These are phyloP conservation scores for Arctium minus DNA, from an alignment of 129 eudicot genomes.

Conservation along the genomic window DNA sequence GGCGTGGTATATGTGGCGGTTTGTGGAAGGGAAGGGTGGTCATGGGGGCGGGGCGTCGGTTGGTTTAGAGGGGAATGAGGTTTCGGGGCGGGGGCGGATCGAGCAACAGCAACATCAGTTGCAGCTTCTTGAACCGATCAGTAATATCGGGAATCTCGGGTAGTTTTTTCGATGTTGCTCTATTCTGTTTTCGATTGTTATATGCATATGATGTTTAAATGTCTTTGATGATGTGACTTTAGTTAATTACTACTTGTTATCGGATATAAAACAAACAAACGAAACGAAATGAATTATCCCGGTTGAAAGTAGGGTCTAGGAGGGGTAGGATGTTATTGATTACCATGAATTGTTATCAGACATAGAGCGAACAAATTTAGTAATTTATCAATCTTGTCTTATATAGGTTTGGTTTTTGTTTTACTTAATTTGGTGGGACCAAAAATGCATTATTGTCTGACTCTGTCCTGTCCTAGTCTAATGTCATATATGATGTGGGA, in stretches of 20 bases:
- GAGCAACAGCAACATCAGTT: constrained; percentile 46
- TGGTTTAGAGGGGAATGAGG: constrained; percentile 28
- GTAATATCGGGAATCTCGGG: constrained; percentile 77
- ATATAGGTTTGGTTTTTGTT: no score
- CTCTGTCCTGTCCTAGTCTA: neutral
- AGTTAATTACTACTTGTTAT: neutral
- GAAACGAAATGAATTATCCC: no score
- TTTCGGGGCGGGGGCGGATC: constrained; percentile 41
- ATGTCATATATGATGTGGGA: no score
- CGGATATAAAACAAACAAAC: neutral
- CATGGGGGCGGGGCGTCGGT: constrained; percentile 18
- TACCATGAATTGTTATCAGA: neutral
- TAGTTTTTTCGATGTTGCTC: constrained; percentile 27
- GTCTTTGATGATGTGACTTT: neutral
- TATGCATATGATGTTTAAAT: neutral
- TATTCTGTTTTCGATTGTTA: neutral
- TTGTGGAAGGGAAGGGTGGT: constrained; percentile 70
- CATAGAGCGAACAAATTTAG: neutral
- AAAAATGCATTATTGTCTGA: neutral
- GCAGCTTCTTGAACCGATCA: constrained; percentile 84
- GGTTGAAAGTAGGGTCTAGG: no score
- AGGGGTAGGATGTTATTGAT: no score
- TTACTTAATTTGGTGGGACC: neutral
- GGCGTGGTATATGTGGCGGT: constrained; percentile 97
- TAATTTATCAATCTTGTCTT: neutral